phyloP scores from a whole-genome alignment of 441 rosid species.

The Erysimum pusillum region DNA sequence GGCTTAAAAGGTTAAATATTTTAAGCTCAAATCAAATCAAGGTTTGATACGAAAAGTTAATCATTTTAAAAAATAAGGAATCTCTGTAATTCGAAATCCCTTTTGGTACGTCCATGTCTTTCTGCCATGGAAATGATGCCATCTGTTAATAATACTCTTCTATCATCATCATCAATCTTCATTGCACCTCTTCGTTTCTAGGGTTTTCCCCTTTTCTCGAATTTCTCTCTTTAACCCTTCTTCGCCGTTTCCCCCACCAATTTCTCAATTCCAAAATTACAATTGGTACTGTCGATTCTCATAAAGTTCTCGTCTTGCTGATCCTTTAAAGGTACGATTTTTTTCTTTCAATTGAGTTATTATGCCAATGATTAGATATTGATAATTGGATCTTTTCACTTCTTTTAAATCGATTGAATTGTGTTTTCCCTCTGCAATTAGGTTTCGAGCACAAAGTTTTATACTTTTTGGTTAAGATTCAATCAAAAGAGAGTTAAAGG shows the following conservation, averaged over 20 bases:
- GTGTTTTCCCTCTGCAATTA: slow-evolving; percentile 2
- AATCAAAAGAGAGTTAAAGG: slow-evolving; percentile 1
- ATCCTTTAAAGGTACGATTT: slow-evolving; percentile 31
- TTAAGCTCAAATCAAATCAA: not conserved
- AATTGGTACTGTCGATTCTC: not conserved
- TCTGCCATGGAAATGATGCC: slow-evolving; percentile 47
- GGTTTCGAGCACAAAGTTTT: slow-evolving; percentile 21
- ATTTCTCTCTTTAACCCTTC: slow-evolving; percentile 24
- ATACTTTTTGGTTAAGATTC: slow-evolving; percentile 1
- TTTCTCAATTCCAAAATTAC: slow-evolving; percentile 30
- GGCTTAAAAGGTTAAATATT: not conserved
- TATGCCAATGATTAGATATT: not conserved
- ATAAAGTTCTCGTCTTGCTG: not conserved
- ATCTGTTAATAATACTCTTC: slow-evolving; percentile 33
- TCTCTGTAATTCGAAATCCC: slow-evolving; percentile 29
- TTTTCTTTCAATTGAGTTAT: not conserved
- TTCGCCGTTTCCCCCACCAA: slow-evolving; percentile 14
- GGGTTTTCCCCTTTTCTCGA: not conserved
- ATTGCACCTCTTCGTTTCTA: slow-evolving; percentile 18
- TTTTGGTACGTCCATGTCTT: slow-evolving; percentile 41
- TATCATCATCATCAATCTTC: slow-evolving; percentile 12
- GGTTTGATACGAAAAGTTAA: not conserved
- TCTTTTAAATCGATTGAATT: slow-evolving; percentile 18
- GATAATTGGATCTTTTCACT: not conserved
- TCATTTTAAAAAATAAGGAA: not conserved